Conservation (phyloP, 78 protist genomes). For the Pelomyxa schiedti region DNA sequence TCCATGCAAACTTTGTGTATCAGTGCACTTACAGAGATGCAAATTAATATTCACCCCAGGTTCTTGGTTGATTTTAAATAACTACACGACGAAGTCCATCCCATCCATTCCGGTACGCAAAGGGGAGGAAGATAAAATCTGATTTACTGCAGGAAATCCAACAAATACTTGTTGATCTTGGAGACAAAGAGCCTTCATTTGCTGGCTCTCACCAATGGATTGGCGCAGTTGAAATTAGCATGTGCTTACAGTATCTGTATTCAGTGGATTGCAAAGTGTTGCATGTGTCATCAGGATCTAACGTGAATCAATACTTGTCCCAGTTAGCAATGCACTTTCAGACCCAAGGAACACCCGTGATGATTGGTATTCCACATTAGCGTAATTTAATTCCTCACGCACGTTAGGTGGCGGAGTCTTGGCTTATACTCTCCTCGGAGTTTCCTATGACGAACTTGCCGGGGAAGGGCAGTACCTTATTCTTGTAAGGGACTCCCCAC, state of each 20-base stretch:
- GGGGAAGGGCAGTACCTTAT: slow-evolving; percentile 25
- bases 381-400: background rate
- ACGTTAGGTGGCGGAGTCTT: background rate
- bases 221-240: slow-evolving; percentile 26
- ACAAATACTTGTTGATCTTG: slow-evolving; percentile 11
- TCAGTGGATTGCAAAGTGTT: slow-evolving; percentile 10
- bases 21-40: no score
- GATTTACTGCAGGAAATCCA: slow-evolving; percentile 22
- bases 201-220: slow-evolving; percentile 30
- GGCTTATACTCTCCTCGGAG: slow-evolving; percentile 54
- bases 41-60: no score
- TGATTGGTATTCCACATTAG: slow-evolving; percentile 50
- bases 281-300: background rate
- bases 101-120: no score
- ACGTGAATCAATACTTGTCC: background rate
- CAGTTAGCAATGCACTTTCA: slow-evolving; percentile 22
- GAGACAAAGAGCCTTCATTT: slow-evolving; percentile 7
- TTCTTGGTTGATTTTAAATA: slow-evolving; percentile 9
- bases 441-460: background rate
- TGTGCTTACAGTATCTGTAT: background rate
- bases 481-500: no score
- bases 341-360: slow-evolving; percentile 35
- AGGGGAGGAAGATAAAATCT: no score
- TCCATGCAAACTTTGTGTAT: slow-evolving; percentile 35
- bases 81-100: background rate